Conservation (phyloP, 2,329 filamentous ascomycete genomes). For the Aspergillus intermedius region DNA sequence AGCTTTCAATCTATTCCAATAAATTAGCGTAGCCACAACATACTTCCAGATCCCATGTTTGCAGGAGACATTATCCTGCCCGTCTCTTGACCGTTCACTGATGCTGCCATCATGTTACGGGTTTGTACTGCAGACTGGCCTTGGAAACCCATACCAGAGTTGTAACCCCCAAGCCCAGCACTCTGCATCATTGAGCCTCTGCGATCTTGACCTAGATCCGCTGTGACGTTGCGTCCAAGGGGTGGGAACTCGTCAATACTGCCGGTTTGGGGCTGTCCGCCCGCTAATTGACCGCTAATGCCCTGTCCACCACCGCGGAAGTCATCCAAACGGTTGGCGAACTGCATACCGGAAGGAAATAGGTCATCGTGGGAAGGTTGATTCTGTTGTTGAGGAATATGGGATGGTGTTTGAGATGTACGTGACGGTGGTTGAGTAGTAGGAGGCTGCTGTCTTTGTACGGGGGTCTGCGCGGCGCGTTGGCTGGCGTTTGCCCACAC, state of each 20-base stretch:
- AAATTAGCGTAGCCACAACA: conserved; percentile 5
- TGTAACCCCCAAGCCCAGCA: conserved; percentile 39
- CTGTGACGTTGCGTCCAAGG: conserved; percentile 47
- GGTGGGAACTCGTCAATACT: conserved; percentile 57
- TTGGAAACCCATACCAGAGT: conserved; percentile 38
- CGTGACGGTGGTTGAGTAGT: conserved; percentile 37
- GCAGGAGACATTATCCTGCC: conserved; percentile 32
- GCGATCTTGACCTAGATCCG: conserved; percentile 47
- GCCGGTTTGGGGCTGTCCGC: conserved; percentile 48
- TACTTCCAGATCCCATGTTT: conserved; percentile 23
- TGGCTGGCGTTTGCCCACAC: conserved; percentile 54
- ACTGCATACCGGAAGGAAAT: conserved; percentile 44
- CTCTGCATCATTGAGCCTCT: conserved; percentile 47
- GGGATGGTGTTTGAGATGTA: conserved; percentile 33
- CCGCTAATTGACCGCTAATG: conserved; percentile 47
- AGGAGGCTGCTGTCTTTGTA: conserved; percentile 47
- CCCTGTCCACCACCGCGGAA: conserved; percentile 53
- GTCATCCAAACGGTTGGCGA: conserved; percentile 47
- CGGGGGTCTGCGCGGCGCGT: conserved; percentile 46
- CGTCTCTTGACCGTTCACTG: conserved; percentile 33
- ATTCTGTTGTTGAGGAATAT: conserved; percentile 37
- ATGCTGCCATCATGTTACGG: conserved; percentile 24
- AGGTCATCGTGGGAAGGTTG: conserved; percentile 44
- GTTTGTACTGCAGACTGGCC: conserved; percentile 27
- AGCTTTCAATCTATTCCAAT: conserved; percentile 5